Evolutionary conservation across 305 asterid genomes (phyloP), one percentile per base, ranked within the genome.

Genomic region (Plantago coronopus): DNA sequence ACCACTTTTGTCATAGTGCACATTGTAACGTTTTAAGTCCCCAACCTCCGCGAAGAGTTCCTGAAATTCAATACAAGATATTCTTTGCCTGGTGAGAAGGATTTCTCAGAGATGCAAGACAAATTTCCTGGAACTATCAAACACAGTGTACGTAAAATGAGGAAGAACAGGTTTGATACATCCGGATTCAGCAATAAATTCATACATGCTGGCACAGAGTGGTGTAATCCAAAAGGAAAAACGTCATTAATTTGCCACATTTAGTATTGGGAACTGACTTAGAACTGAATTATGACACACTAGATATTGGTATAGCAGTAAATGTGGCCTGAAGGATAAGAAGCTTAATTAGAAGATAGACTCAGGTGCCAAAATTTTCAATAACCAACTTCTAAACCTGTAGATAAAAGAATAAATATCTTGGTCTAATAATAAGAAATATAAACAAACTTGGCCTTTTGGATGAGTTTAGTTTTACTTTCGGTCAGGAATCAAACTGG

Each of bases 1-100:
- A 56, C 87, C 84, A 63, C 80, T 81, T 63, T 82, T 78, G 60
- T 81, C 87, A 72, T 81, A 81, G 74, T 81, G 84, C 67, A 81
- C 64, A 0, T 54, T 51, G 45, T 64, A 76, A 42, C 81, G 68
- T 69, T 81, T 81, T 77, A 81, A 49, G 67, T 81, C 84, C 62
- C 87, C 87, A 51, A 78, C 82, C 66, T 81, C 87, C 2, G 84
- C 63, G 63, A 81, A 81, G 51, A 81, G 78, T 67, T 81, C 87
- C 87, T 81, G 74, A 62, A 73, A 27, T 64, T 48, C 18, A 54
- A 27, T 48, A 64, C 22, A 3, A 18, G 15, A 53, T 7, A 37
- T 17, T 37, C 13, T 5, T 48, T 20, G 62, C 47, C 43, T 37
- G 48, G 54, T 31, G 65, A 42, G 43, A 53, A 61, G 68, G 54